Base-by-base conservation (phyloP, 106 monocot genomes). In the Allium cepa region DNA sequence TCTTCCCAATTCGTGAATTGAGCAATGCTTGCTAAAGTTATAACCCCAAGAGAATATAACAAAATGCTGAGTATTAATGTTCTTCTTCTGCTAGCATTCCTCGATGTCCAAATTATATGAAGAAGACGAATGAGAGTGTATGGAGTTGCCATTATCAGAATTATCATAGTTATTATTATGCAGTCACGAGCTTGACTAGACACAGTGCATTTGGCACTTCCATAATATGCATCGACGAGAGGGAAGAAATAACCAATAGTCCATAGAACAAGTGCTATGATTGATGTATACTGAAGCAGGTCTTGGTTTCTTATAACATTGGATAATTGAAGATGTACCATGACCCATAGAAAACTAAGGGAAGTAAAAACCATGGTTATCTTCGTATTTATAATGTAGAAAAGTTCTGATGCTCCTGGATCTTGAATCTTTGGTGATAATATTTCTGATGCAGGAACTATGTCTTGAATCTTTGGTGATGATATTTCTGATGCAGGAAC, bases 121-220 rank as follows among this genome's bases (percentile, higher is more conserved):
- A 90, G 79, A 69, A 94, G 70, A 10, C 90, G 73, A 48, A 82
- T 57, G 28, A 84, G 87, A 56, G 87, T 49, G 1, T 90, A 50
- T 66, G 90, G 82, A 63, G 81, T 79, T 10, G 81, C 76, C 87
- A 94, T 87, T 10, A 82, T 36, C 36, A 36, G 36, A 36, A 36
- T 36, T 36, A 36, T 90, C 53, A 87, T 69, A 49, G 90, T 48
- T 74, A 87, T 81, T 49, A 83, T 80, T 57, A 87, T 67, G 11
- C 90, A 78, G 75, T 94, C 87, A 67, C 87, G 79, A 10, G 59
- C 94, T 71, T 90, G 22, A 22, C 90, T 8, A 90, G 82, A 90
- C 87, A 94, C 50, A 82, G 78, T 59, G 82, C 87, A 47, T 69
- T 85, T 22, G 22, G 22, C 22, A 22, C 22, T 22, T 22, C 22